Conservation (phyloP, 2,329 filamentous ascomycete species). For the Penicillium brevicompactum region DNA sequence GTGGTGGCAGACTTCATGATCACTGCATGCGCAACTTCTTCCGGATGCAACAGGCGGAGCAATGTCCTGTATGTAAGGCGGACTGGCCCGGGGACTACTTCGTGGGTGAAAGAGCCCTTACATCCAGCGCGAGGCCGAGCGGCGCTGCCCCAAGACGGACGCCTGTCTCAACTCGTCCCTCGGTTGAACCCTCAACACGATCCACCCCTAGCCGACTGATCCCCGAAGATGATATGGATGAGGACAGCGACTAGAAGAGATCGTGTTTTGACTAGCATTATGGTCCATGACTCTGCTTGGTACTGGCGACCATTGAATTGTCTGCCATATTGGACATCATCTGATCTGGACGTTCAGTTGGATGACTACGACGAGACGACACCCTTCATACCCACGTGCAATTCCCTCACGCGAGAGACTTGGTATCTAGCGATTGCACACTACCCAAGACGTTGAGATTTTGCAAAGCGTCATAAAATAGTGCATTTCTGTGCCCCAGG, state of each 20-base stretch:
- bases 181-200: not conserved
- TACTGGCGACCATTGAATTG: no score
- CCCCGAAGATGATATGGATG: not conserved
- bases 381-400: no score
- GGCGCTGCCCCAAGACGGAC: not conserved
- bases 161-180: not conserved
- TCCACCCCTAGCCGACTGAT: not conserved
- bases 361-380: no score
- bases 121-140: constrained; percentile 7
- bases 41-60: constrained; percentile 61
- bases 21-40: constrained; percentile 76
- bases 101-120: constrained; percentile 55
- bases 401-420: no score
- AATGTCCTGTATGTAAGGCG: constrained; percentile 63
- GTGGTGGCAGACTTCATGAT: constrained; percentile 72
- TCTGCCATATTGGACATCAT: no score
- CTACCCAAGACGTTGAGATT: no score
- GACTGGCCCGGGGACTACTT: constrained; percentile 54
- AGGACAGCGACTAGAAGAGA: constrained; percentile 2
- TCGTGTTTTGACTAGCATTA: no score
- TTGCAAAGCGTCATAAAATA: no score
- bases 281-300: no score
- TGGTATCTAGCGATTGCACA: no score
- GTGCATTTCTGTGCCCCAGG: no score
- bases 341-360: no score